These are phyloP conservation scores for Rhodotorula toruloides DNA, from an alignment of 768 basidiomycete species.

Conservation along the genomic window DNA sequence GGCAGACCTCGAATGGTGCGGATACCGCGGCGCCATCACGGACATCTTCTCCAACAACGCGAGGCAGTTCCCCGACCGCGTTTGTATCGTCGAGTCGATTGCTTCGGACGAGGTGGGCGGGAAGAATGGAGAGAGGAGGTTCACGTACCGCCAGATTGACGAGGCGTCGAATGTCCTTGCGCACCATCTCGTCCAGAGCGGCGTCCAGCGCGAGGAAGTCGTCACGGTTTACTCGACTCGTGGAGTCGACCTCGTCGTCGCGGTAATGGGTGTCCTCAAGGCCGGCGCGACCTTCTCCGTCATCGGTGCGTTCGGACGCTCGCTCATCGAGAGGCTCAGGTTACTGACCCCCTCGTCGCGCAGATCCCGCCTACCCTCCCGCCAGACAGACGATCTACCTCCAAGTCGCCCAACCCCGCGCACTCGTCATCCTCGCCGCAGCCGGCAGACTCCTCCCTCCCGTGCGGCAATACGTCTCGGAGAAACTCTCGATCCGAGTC, in stretches of 20 bases:
- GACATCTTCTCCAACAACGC: slow-evolving; percentile 91
- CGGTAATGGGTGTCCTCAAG: slow-evolving; percentile 93
- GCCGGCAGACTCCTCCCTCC: slow-evolving; percentile 73
- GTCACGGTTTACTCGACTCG: slow-evolving; percentile 97
- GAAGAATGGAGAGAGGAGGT: slow-evolving; percentile 57
- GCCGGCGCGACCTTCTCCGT: slow-evolving; percentile 95
- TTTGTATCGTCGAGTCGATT: slow-evolving; percentile 80
- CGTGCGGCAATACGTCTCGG: slow-evolving; percentile 74
- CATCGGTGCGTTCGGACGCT: slow-evolving; percentile 60
- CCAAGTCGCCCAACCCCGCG: slow-evolving; percentile 84
- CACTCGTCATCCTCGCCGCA: slow-evolving; percentile 79
- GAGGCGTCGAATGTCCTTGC: slow-evolving; percentile 82
- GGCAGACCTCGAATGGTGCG: slow-evolving; percentile 91
- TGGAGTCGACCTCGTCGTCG: slow-evolving; percentile 91
- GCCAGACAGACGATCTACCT: slow-evolving; percentile 89
- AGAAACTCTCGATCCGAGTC: slow-evolving; percentile 75
- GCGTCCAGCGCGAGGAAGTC: slow-evolving; percentile 86
- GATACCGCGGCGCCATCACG: slow-evolving; percentile 93
- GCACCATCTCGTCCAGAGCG: slow-evolving; percentile 77
- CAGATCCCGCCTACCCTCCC: slow-evolving; percentile 95
- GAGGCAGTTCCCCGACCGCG: slow-evolving; percentile 65
- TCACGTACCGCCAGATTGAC: slow-evolving; percentile 74
- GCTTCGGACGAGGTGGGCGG: slow-evolving; percentile 46
- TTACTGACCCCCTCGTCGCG: neutral
- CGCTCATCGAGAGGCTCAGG: slow-evolving; percentile 9